Base-by-base conservation (phyloP, 2,329 filamentous ascomycete genomes). In the Aspergillus transmontanensis region DNA sequence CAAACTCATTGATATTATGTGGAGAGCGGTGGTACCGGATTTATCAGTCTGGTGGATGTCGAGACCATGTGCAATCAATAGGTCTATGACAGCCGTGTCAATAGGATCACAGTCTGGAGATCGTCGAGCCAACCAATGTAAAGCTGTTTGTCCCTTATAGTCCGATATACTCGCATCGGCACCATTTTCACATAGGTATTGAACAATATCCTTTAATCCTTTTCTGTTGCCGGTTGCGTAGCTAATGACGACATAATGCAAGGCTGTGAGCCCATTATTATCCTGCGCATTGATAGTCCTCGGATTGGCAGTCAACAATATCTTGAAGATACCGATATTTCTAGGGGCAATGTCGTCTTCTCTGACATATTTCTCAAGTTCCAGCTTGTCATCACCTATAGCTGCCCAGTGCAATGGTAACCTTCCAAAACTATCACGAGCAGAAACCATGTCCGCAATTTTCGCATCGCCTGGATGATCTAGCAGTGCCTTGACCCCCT, bases 341-440 rank as follows among this genome's bases (percentile, higher is more conserved):
- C 21, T 45, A 23, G 43, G 9, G n/a, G 2, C 2, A 4, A 45
- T n/a, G 3, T 45, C 9, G 19, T 45, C n/a, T 11, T 45, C 14
- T 39, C 36, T 39, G 6, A 39, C 2, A 39, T 39, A 19, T 39
- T 7, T 39, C 36, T 19, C 14, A 19, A 19, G 36, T 39, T 39
- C n/a, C 43, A 12, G 21, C 11, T 12, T 45, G 1, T 23, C 12
- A 28, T 23, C 12, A 3, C 36, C 60, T 26, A 57, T 57, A 19
- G 60, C 56, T 36, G 50, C 59, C 55, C 59, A 64, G 39, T 64
- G 59, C 36, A 61, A 48, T 11, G 56, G 55, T 7, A 64, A 26
- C 9, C 43, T 59, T 28, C 59, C 59, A 21, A 34, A 36, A 39
- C 59, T 56, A 59, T 64, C 56, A 21, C 48, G 16, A 28, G 12